Percentiles rank a stretch among this genome's conserved stretches.
These are phyloP conservation scores for Calonectria fujianensis DNA, from an alignment of 2,329 filamentous ascomycete genomes.

Conservation along the genomic window DNA sequence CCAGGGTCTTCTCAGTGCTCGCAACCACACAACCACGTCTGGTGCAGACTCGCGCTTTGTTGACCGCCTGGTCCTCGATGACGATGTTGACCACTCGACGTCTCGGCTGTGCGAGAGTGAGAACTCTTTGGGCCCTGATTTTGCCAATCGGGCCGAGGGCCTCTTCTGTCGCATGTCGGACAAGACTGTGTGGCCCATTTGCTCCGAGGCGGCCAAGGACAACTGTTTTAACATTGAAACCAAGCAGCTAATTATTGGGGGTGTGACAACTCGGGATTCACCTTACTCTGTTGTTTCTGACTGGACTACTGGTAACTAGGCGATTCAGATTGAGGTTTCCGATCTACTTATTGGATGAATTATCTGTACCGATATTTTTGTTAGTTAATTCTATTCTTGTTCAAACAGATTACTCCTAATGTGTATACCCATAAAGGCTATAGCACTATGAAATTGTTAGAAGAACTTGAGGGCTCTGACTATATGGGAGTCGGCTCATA, in stretches of 20 bases:
- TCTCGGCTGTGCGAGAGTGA: conserved; percentile 36
- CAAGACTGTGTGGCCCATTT: conserved; percentile 42
- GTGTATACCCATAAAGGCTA: too few relatives aligned
- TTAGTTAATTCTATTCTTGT: not conserved
- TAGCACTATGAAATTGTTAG: too few relatives aligned
- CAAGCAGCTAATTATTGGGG: conserved; percentile 33
- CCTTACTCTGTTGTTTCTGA: conserved; percentile 1
- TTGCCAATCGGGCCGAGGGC: conserved; percentile 32
- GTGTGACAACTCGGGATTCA: conserved; percentile 1
- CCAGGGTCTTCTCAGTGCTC: conserved; percentile 7
- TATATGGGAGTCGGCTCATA: too few relatives aligned
- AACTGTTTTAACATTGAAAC: conserved; percentile 34
- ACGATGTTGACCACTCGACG: conserved; percentile 22
- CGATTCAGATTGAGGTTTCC: not conserved
- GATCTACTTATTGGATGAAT: not conserved
- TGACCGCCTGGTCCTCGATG: conserved; percentile 32
- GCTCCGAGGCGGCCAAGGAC: conserved; percentile 8
- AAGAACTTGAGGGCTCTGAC: too few relatives aligned
- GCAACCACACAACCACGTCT: conserved; percentile 5
- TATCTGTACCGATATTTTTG: not conserved
- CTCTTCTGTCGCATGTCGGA: conserved; percentile 44
- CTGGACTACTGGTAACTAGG: conserved; percentile 7
- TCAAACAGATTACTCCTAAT: not conserved
- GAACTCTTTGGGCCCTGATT: conserved; percentile 38
- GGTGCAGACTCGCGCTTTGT: not conserved